These are phyloP conservation scores for Populus tomentosa DNA, from an alignment of 441 rosid species.

Conservation along the genomic window DNA sequence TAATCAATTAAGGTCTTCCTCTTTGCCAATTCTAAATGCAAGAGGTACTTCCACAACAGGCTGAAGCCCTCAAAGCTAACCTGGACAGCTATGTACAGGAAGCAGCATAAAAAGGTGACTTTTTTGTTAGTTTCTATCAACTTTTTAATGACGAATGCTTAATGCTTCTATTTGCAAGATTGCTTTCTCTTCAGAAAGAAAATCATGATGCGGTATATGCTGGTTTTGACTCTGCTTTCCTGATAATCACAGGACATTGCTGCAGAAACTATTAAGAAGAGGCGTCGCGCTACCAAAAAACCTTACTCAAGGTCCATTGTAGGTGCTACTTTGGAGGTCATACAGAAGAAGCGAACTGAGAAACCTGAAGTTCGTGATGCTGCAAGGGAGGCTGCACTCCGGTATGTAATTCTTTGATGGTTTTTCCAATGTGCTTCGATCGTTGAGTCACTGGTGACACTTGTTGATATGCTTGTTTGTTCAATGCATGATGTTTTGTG, in stretches of 20 bases:
- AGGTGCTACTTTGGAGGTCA: conserved; percentile 53
- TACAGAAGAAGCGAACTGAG: conserved; percentile 48
- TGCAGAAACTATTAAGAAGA: conserved; percentile 47
- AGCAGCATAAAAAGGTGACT: conserved; percentile 34
- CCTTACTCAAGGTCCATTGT: conserved; percentile 16
- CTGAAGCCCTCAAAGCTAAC: conserved; percentile 37
- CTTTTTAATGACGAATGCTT: neutral
- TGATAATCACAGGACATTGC: conserved; percentile 32
- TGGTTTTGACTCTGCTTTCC: neutral
- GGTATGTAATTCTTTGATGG: conserved; percentile 16
- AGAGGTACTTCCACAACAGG: conserved; percentile 43
- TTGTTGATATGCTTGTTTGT: neutral
- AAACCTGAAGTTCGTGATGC: conserved; percentile 62
- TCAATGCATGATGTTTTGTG: too few relatives aligned
- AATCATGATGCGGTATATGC: too few relatives aligned
- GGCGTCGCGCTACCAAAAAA: conserved; percentile 38
- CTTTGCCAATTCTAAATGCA: conserved; percentile 39
- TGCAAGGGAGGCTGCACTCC: conserved; percentile 52
- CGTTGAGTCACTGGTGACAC: too few relatives aligned
- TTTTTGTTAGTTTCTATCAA: neutral
- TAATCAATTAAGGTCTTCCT: conserved; percentile 27
- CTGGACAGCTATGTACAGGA: conserved; percentile 15
- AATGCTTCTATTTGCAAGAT: neutral
- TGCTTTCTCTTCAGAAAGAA: neutral
- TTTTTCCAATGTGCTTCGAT: too few relatives aligned